A percentile compares a stretch with the other conserved stretches of the same genome.
Conservation (phyloP, 495 filamentous ascomycete species). For the Tetracladium setigerum region DNA sequence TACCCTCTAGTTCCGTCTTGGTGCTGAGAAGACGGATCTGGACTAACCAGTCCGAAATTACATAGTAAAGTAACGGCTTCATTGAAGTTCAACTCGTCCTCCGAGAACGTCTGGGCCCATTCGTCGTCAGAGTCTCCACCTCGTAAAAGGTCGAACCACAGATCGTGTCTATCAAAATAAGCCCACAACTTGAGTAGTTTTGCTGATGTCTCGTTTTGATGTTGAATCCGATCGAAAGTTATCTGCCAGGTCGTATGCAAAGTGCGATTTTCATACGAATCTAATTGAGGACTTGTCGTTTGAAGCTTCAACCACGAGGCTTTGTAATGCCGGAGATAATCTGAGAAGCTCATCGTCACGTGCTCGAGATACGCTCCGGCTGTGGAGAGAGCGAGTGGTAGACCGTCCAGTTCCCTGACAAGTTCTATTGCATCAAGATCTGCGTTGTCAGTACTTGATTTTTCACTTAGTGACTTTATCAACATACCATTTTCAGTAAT, state of each 20-base stretch:
- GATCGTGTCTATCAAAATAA: slow-evolving; percentile 39
- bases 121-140: slow-evolving; percentile 1
- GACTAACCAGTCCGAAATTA: slow-evolving; percentile 21
- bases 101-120: slow-evolving; percentile 9
- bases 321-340: slow-evolving; percentile 15
- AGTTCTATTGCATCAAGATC: slow-evolving; percentile 18
- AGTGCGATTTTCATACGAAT: slow-evolving; percentile 22
- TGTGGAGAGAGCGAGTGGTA: slow-evolving; percentile 25
- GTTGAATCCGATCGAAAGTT: slow-evolving; percentile 32
- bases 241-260: slow-evolving; percentile 36
- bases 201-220: slow-evolving; percentile 27
- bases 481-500: slow-evolving; percentile 12
- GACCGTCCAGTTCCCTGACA: slow-evolving; percentile 21
- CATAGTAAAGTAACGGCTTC: slow-evolving; percentile 10
- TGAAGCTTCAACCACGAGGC: slow-evolving; percentile 23
- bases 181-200: slow-evolving; percentile 35
- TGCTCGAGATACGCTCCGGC: slow-evolving; percentile 26
- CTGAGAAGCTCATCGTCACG: slow-evolving; percentile 12
- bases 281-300: slow-evolving; percentile 17
- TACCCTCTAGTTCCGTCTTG: slow-evolving; percentile 20
- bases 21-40: slow-evolving; percentile 8
- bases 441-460: slow-evolving; percentile 5
- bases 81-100: slow-evolving; percentile 15
- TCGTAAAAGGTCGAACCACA: slow-evolving; percentile 37
- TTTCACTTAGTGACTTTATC: neutral